phyloP scores from a whole-genome alignment of 1,284 basidiomycete species.

The Psilocybe mexicana region DNA sequence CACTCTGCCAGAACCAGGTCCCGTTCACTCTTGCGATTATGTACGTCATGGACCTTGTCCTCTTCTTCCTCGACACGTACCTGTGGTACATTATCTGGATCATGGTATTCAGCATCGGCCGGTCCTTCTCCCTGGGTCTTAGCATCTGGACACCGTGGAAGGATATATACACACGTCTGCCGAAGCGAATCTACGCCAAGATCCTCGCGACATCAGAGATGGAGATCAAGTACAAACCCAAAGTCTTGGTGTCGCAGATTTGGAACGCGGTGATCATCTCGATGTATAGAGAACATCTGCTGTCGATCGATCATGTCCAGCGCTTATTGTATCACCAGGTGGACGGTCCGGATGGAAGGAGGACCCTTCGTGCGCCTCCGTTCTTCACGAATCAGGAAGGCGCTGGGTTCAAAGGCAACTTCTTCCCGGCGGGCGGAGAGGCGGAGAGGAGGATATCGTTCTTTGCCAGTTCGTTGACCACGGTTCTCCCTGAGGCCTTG shows the following conservation, averaged over 20 bases:
- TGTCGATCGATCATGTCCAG: conserved; percentile 95
- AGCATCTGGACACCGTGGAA: conserved; percentile 98
- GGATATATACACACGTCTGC: conserved; percentile 92
- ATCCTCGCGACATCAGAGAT: conserved; percentile 90
- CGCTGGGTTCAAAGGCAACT: conserved; percentile 71
- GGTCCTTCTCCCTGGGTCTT: conserved; percentile 87
- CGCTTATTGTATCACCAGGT: conserved; percentile 93
- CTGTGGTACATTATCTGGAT: conserved; percentile 98
- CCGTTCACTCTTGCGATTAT: conserved; percentile 91
- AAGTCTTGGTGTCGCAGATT: conserved; percentile 95
- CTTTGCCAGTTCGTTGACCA: conserved; percentile 94
- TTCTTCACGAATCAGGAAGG: conserved; percentile 93
- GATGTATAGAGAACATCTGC: conserved; percentile 95
- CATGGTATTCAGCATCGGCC: conserved; percentile 88
- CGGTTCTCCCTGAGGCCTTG: conserved; percentile 88
- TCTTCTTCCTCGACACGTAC: conserved; percentile 98
- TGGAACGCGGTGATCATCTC: conserved; percentile 99
- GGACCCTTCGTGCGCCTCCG: conserved; percentile 89
- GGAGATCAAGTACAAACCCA: conserved; percentile 98
- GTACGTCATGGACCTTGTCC: conserved; percentile 93
- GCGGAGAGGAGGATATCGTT: conserved; percentile 96
- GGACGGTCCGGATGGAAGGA: conserved; percentile 81
- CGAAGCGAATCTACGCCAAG: conserved; percentile 96
- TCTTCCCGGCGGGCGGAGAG: conserved; percentile 93
- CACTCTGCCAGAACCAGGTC: conserved; percentile 86